Evolutionary conservation across 2,329 filamentous ascomycete genomes (phyloP), one percentile per base, ranked within the genome.

Genomic region (Alternaria brassicae): DNA sequence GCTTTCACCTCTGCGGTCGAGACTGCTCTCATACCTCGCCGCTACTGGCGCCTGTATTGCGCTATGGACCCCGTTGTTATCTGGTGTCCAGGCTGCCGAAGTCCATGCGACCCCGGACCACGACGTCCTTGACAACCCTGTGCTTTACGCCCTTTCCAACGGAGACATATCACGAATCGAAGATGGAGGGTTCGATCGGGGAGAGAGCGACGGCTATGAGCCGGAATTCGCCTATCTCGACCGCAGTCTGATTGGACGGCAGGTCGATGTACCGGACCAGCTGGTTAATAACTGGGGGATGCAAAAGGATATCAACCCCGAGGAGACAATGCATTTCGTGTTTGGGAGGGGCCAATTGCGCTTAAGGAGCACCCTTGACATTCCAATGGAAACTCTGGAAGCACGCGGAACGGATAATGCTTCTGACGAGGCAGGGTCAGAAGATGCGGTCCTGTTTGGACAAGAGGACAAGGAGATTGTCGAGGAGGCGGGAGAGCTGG

Each of bases 1-100:
- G 78, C 84, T 89, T 77, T 88, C 85, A 75, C 87, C 85, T 71
- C 81, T 91, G 67, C 91, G 91, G 81, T 89, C 88, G 79, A 89
- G 90, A 74, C 85, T 92, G 72, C 85, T 86, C 73, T 87, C 88
- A 70, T 91, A 89, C 57, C 74, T 90, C 53, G 81, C 85, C 69
- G 86, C 88, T 53, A 86, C 87, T 30, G 78, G 86, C 28, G 72
- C 90, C 50, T 76, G 91, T 30, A 69, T 89, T 32, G 71, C 86
- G 37, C 74, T 92, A 40, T 90, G 88, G 72, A 79, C 90, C 57
- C 77, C 86, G 25, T 81, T 83, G 42, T 84, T 85, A 1, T 81
- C 59, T 17, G 63, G 72, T 64, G 89, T 87, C 44, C 83, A 89
- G 66, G 90, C 90, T 9, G 80, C 83, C 53, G 87, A 91, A 53